Evolutionary conservation across 2,329 filamentous ascomycete genomes (phyloP), one percentile per base, ranked within the genome.

Genomic region (Cercospora janseana): DNA sequence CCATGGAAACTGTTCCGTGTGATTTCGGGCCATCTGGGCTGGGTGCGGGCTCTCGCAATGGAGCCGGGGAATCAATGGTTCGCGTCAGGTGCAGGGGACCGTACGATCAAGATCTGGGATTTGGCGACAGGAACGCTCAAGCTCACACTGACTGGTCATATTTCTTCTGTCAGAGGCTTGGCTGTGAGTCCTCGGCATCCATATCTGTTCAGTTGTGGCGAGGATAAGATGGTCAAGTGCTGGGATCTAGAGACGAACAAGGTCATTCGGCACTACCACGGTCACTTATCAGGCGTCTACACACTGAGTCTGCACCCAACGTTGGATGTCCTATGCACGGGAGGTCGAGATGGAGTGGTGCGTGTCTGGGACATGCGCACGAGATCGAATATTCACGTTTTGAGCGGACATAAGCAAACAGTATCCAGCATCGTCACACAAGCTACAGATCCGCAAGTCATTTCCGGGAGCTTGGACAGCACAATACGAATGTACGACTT

Each of bases 191-290:
- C 91, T 12, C 79, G 93, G 38, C 93, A 98, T 72, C 94, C 93
- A 0, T 98, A 98, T 66, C 79, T 98, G 7, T 98, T 98, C 71
- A 95, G 90, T 8, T 98, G 93, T 65, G 94, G 89, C 51, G 93
- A 98, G 71, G 93, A 98, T 70, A 98, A 98, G 76, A 96, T 96
- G 91, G 93, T 98, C 56, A 98, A 98, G 72, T 98, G 93, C 73
- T 98, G 93, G 93, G 93, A 98, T 74, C 75, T 98, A 59, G 93
- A 98, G 71, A 96, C 92, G n/a, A 98, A 98, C 75, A 96, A 96
- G 71, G 93, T 98, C 53, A 96, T 97, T 66, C 82, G 92, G 29
- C 93, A 98, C 69, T 98, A 97, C 69, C 93, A 98, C 69, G 94
- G 94, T 13, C 93, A 98, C 72, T 75, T 98, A 16, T 95, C 88